Base-by-base conservation (phyloP, 2,329 filamentous ascomycete genomes). In the Tolypocladium tropicale region DNA sequence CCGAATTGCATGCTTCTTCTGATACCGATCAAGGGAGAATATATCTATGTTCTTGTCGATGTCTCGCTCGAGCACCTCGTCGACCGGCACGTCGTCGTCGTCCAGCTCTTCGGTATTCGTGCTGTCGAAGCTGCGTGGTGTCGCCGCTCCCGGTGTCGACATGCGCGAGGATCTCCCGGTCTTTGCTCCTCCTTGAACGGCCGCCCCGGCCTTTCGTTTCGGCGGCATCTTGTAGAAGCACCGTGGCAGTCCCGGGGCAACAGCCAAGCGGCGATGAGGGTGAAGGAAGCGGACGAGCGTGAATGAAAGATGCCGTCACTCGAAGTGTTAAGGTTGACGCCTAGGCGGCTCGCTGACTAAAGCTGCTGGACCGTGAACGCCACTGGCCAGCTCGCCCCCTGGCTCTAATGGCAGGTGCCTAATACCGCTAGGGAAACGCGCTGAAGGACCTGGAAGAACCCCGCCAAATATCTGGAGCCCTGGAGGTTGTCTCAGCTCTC, bases 141-240 rank as follows among this genome's bases (percentile, higher is more conserved):
- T 85, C 32, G 73, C 79, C 21, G 79, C 77, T 53, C 83, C 82
- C 6, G 83, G 83, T 7, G 83, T 86, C 50, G 83, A 85, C 57
- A 78, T 70, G 55, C 75, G 76, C 43, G 82, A 85, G 21, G 76
- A 74, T 65, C 77, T 80, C 57, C 81, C 80, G 33, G 75, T 75
- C 70, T 86, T 86, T 32, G 74, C 67, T 41, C 73, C 71, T 54
- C 75, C 78, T 56, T 75, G 71, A 56, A 74, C 74, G 63, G 72
- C 75, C 67, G 67, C 63, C 58, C 68, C 66, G 58, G 86, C 86
- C 74, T 90, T 90, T 67, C 86, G 80, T 74, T 90, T 90, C 21
- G 79, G 76, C 60, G 86, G 81, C 87, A 90, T 90, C 28, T 58
- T 59, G 53, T 37, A 55, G 53, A 48, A 57, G 57, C 68, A 61